A percentile compares a stretch with the other conserved stretches of the same genome.
Conservation (phyloP, 257 asterid species). For the Cordia subcordata region DNA sequence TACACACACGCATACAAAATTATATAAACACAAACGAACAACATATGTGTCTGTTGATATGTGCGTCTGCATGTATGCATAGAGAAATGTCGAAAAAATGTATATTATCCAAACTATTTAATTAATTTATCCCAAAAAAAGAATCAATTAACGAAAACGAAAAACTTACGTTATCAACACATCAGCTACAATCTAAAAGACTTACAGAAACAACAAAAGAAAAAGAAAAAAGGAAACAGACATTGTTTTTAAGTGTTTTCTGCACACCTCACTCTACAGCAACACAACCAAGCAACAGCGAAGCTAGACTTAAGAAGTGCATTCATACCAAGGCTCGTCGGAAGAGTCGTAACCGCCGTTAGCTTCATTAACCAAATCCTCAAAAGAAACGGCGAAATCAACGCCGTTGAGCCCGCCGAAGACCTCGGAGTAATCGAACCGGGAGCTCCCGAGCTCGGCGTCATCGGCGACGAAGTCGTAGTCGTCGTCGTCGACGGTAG, state of each 20-base stretch:
- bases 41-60: too few relatives aligned
- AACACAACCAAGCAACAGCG: background rate
- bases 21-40: too few relatives aligned
- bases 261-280: background rate
- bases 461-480: conserved; percentile 24
- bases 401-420: conserved; percentile 48
- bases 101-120: too few relatives aligned
- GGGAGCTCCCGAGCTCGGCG: conserved; percentile 24
- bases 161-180: background rate
- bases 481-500: conserved; percentile 30
- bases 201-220: too few relatives aligned
- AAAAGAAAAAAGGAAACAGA: too few relatives aligned
- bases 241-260: too few relatives aligned
- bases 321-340: conserved; percentile 57
- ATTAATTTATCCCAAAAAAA: background rate
- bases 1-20: too few relatives aligned
- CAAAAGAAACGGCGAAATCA: conserved; percentile 44
- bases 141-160: background rate
- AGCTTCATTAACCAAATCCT: conserved; percentile 51
- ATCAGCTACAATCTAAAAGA: background rate
- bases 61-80: too few relatives aligned
- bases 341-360: conserved; percentile 56
- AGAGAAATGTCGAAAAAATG: background rate
- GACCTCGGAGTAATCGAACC: conserved; percentile 66
- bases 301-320: conserved; percentile 2